Base-by-base conservation (phyloP, 768 basidiomycete species). In the Lactarius psammicola region DNA sequence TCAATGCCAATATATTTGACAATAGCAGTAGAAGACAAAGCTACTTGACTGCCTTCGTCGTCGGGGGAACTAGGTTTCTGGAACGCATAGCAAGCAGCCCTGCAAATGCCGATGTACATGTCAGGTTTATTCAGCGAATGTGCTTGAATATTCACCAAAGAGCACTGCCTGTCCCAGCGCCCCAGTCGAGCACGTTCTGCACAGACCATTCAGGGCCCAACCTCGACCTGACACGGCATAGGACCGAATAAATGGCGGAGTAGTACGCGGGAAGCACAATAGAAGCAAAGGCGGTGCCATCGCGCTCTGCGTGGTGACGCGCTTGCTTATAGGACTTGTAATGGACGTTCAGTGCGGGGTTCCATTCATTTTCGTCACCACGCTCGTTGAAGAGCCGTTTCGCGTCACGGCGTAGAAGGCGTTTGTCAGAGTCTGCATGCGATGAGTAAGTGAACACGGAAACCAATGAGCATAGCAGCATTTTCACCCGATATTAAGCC, bases 191-290 rank as follows among this genome's bases (percentile, higher is more conserved):
- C 13, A 96, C 78, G 38, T 78, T 81, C 31, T 86, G 78, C 61
- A 85, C 78, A 36, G 76, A 76, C 85, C 83, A 90, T n/a, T 80
- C 79, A 8, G 80, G 74, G n/a, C 84, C 87, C 42, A 94, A 70
- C 62, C 93, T 80, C 56, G 78, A 81, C 66, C 84, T 87, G 42
- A 87, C 70, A 68, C 92, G 87, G 56, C 83, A 78, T 20, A 95
- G 76, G 6, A 95, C 91, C n/a, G 88, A 79, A 57, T 78, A 81
- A 59, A 94, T 89, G 2, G 87, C 92, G 55, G 92, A 85, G 74
- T 90, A 95, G 77, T 94, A 90, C 3, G 88, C 86, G 1, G 94
- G 94, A 68, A 95, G 82, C n/a, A 87, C 89, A 57, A 95, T 82
- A 15, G 90, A 87, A 17, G 89, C 88, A 74, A 94, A 95, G 5